phyloP scores from a whole-genome alignment of 1,284 basidiomycete species.

The Sparassis latifolia region DNA sequence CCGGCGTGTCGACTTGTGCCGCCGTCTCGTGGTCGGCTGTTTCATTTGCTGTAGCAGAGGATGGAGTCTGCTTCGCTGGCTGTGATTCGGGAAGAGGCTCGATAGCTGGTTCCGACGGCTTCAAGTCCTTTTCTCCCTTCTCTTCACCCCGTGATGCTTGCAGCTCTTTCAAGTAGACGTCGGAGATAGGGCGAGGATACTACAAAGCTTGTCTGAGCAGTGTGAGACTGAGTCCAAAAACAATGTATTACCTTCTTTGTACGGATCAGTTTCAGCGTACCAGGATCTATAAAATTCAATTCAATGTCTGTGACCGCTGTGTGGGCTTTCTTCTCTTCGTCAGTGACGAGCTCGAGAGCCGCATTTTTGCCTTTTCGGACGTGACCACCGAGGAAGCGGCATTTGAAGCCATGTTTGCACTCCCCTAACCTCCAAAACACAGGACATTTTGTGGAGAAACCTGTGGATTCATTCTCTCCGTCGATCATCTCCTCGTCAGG shows the following conservation, averaged over 20 bases:
- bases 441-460: conserved; percentile 58
- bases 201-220: conserved; percentile 21
- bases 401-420: conserved; percentile 86
- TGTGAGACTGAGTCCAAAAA: background rate
- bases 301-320: conserved; percentile 55
- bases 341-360: conserved; percentile 36
- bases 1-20: conserved; percentile 42
- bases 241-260: conserved; percentile 53
- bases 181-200: conserved; percentile 63
- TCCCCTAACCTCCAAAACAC: conserved; percentile 70
- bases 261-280: conserved; percentile 52
- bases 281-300: conserved; percentile 63
- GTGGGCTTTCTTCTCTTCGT: conserved; percentile 53
- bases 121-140: conserved; percentile 24
- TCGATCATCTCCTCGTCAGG: conserved; percentile 23
- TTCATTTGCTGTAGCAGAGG: background rate
- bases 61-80: background rate
- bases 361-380: conserved; percentile 37
- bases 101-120: conserved; percentile 13
- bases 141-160: conserved; percentile 35
- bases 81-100: background rate
- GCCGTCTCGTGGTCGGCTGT: background rate
- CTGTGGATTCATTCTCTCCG: conserved; percentile 36
- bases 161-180: conserved; percentile 62
- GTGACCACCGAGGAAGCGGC: conserved; percentile 85